phyloP scores from a whole-genome alignment of 345 rosid genomes.

The Arabis hirsuta region DNA sequence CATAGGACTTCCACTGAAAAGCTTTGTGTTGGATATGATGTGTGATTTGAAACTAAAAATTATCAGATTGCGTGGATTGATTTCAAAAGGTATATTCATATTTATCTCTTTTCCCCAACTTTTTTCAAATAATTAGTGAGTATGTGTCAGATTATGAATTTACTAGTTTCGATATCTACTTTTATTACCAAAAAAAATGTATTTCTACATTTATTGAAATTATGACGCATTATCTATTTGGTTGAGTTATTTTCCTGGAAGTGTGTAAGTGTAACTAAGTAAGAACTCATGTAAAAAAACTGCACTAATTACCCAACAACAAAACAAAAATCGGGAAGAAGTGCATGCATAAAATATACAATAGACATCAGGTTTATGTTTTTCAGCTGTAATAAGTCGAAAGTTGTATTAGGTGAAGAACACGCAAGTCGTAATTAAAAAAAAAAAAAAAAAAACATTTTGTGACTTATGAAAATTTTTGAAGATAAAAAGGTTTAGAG shows the following conservation, averaged over 20 bases:
- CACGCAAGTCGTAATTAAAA: background rate
- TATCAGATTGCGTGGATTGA: slow-evolving; percentile 17
- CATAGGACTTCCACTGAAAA: slow-evolving; percentile 40
- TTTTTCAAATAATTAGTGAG: background rate
- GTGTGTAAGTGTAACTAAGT: no score
- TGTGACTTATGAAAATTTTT: background rate
- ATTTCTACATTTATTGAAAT: background rate
- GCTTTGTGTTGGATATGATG: slow-evolving; percentile 38
- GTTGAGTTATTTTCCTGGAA: background rate
- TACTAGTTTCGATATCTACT: slow-evolving; percentile 9
- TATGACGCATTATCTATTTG: background rate
- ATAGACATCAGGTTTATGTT: background rate
- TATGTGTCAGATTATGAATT: slow-evolving; percentile 5
- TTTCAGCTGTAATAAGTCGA: background rate
- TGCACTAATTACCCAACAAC: no score
- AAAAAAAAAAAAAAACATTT: background rate
- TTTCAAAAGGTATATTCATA: slow-evolving; percentile 9
- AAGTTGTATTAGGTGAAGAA: background rate
- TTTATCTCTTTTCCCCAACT: background rate
- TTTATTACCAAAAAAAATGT: background rate
- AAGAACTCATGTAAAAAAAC: background rate
- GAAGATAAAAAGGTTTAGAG: background rate
- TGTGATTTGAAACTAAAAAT: slow-evolving; percentile 34
- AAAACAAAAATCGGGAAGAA: background rate
- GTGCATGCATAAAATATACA: background rate